Percentiles rank a stretch among this genome's conserved stretches.
Conservation (phyloP, 2,329 filamentous ascomycete species). For the Cladosporium phlei region DNA sequence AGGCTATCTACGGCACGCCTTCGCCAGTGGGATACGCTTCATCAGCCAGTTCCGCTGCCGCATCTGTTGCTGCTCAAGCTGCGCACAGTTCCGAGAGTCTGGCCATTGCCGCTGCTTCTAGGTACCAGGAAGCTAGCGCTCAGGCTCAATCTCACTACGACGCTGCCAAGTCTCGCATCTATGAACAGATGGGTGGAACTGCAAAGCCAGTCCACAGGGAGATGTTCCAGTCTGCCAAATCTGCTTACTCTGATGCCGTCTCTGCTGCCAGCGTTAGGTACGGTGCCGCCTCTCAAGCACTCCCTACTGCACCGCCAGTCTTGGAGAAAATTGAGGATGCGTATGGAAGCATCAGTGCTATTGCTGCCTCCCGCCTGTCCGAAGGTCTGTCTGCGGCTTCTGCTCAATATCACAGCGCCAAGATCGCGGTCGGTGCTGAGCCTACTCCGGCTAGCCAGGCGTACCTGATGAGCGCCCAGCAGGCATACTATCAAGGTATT, state of each 20-base stretch:
- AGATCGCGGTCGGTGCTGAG: slow-evolving; percentile 60
- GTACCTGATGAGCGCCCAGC: slow-evolving; percentile 55
- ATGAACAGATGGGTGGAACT: slow-evolving; percentile 62
- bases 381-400: slow-evolving; percentile 68
- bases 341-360: slow-evolving; percentile 56
- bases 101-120: slow-evolving; percentile 48
- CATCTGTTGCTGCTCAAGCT: slow-evolving; percentile 25
- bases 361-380: slow-evolving; percentile 65
- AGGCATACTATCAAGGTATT: slow-evolving; percentile 72
- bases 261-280: slow-evolving; percentile 58
- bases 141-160: slow-evolving; percentile 64
- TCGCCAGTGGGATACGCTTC: slow-evolving; percentile 39
- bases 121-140: slow-evolving; percentile 61
- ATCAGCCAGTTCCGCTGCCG: slow-evolving; percentile 30
- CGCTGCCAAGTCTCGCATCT: slow-evolving; percentile 63
- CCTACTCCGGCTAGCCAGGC: slow-evolving; percentile 54
- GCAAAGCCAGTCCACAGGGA: slow-evolving; percentile 66
- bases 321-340: slow-evolving; percentile 40
- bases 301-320: slow-evolving; percentile 27
- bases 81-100: slow-evolving; percentile 31
- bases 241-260: slow-evolving; percentile 62
- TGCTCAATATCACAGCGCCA: slow-evolving; percentile 65
- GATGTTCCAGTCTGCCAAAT: slow-evolving; percentile 63
- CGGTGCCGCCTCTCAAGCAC: slow-evolving; percentile 51
- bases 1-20: slow-evolving; percentile 51